Evolutionary conservation across 169 alveolate genomes (phyloP).

Genomic region (Cryptosporidium baileyi): DNA sequence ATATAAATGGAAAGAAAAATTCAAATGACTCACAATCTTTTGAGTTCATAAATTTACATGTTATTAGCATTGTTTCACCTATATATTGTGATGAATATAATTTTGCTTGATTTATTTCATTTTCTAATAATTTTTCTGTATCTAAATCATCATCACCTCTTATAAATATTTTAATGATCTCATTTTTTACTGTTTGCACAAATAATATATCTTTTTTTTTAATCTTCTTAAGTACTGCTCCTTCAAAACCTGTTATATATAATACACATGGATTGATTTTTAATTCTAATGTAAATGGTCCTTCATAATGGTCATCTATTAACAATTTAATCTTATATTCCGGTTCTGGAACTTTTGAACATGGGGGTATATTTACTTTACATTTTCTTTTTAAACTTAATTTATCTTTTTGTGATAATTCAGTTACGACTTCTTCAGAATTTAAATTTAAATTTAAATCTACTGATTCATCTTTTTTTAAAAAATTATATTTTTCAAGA

Average conservation of each 20-base stretch:
- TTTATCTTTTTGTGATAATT: background rate
- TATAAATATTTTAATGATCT: background rate
- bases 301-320: conserved; percentile 25
- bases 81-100: conserved; percentile 2
- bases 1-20: conserved; percentile 30
- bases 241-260: conserved; percentile 28
- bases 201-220: conserved; percentile 39
- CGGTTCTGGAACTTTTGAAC: conserved; percentile 50
- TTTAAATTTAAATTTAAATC: too few species aligned
- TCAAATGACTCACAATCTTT: conserved; percentile 50
- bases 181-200: conserved; percentile 26
- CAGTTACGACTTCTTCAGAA: background rate
- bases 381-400: background rate
- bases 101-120: background rate
- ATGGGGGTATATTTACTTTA: conserved; percentile 26
- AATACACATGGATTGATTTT: conserved; percentile 16
- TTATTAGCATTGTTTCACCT: conserved; percentile 9
- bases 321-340: background rate
- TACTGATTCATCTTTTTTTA: too few species aligned
- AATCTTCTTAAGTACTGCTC: background rate
- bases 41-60: conserved; percentile 3
- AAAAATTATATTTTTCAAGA: too few species aligned
- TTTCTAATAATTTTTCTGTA: background rate
- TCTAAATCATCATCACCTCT: background rate
- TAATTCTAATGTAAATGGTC: conserved; percentile 32